phyloP scores from a whole-genome alignment of 23 red algal genomes.

The Gracilaria domingensis region DNA sequence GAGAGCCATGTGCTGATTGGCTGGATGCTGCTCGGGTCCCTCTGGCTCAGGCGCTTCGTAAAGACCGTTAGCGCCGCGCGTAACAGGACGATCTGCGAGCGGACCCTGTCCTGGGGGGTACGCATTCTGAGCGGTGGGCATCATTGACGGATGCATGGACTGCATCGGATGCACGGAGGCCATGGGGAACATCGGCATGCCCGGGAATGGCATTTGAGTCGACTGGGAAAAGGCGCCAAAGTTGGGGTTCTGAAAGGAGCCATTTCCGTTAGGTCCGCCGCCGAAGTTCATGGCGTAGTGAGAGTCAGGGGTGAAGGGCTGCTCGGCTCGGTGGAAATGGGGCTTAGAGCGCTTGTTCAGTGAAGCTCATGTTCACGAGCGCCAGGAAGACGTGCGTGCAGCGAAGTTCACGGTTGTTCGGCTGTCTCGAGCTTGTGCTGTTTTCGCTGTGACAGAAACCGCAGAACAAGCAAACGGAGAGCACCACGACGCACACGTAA shows the following conservation, averaged over 20 bases:
- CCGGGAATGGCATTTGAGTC: slow-evolving; percentile 15
- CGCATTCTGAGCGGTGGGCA: slow-evolving; percentile 24
- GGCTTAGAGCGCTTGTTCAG: neutral
- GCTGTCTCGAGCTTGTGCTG: no score
- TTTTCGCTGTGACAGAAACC: no score
- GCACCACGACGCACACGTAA: no score
- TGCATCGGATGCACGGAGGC: slow-evolving; percentile 24
- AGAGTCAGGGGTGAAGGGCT: neutral
- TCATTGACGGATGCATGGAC: slow-evolving; percentile 48
- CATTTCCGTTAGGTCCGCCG: slow-evolving; percentile 28
- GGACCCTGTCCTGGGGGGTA: slow-evolving; percentile 69
- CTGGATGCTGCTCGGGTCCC: slow-evolving; percentile 64
- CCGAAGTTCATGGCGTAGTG: slow-evolving; percentile 9
- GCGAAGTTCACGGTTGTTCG: no score
- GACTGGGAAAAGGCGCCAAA: slow-evolving; percentile 27
- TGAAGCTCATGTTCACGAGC: neutral
- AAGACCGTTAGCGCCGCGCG: slow-evolving; percentile 67
- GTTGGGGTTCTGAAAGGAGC: slow-evolving; percentile 42
- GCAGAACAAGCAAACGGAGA: no score
- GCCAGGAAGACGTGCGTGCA: neutral
- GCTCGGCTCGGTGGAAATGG: neutral
- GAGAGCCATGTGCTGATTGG: slow-evolving; percentile 70
- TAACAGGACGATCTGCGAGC: slow-evolving; percentile 42
- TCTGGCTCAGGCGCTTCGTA: slow-evolving; percentile 68
- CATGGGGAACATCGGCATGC: slow-evolving; percentile 35